phyloP scores from a whole-genome alignment of 306 rosid species.

The Fragaria iinumae region DNA sequence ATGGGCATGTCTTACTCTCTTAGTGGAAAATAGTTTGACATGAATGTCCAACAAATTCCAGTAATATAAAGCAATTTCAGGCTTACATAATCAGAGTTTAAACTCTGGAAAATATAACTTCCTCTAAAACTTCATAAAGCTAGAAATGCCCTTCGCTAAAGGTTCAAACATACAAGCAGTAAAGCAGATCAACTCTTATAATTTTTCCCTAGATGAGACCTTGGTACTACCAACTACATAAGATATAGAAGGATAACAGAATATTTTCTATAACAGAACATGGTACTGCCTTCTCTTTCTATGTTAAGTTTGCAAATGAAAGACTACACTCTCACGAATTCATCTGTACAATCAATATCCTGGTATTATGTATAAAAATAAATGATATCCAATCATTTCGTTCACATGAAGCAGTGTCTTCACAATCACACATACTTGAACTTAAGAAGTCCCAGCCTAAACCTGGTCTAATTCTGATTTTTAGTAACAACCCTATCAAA shows the following conservation, averaged over 20 bases:
- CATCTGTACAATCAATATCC: background rate
- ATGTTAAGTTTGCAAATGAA: background rate
- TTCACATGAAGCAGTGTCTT: background rate
- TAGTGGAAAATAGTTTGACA: background rate
- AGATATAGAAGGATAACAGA: background rate
- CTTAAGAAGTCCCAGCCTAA: background rate
- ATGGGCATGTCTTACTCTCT: background rate
- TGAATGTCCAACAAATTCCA: background rate
- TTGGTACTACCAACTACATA: background rate
- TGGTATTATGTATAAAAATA: background rate
- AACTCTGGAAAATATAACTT: background rate
- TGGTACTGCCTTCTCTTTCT: background rate
- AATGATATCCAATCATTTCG: background rate
- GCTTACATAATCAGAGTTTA: conserved; percentile 1
- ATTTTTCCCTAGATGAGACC: background rate
- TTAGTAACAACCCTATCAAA: background rate
- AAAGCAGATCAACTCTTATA: background rate
- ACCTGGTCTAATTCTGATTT: background rate
- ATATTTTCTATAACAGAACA: background rate
- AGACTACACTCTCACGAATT: background rate
- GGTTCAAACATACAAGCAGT: background rate
- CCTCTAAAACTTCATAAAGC: background rate
- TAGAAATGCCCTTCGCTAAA: background rate
- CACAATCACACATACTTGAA: background rate
- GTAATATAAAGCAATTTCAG: background rate